Conservation (phyloP, 306 rosid species). For the Cicer yamashitae region DNA sequence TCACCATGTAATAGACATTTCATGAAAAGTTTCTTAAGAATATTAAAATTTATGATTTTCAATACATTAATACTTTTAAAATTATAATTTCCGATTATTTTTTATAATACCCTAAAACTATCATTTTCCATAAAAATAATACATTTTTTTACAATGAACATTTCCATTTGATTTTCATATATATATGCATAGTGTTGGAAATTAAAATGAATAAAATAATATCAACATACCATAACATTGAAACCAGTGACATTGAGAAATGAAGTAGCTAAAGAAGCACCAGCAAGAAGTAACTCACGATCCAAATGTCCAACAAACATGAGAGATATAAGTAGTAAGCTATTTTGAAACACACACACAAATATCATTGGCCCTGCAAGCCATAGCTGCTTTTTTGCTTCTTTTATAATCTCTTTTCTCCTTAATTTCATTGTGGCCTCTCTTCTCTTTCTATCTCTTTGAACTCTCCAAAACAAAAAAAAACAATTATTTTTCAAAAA, state of each 20-base stretch:
- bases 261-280: conserved; percentile 74
- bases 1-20: no score
- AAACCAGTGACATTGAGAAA: conserved; percentile 64
- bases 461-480: background rate
- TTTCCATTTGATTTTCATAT: background rate
- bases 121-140: background rate
- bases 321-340: conserved; percentile 60
- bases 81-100: no score
- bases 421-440: conserved; percentile 2
- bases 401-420: conserved; percentile 45
- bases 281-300: conserved; percentile 60
- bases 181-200: background rate
- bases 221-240: conserved; percentile 38
- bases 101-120: background rate
- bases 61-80: no score
- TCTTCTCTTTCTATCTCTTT: background rate
- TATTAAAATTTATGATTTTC: no score
- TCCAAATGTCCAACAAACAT: conserved; percentile 81
- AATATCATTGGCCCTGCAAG: conserved; percentile 67
- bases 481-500: background rate
- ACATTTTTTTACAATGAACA: background rate
- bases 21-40: no score
- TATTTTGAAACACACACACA: conserved; percentile 54
- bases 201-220: background rate
- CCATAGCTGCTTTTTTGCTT: conserved; percentile 74